Evolutionary conservation across 2,329 filamentous ascomycete genomes (phyloP).

Genomic region (Trichoderma koningii): DNA sequence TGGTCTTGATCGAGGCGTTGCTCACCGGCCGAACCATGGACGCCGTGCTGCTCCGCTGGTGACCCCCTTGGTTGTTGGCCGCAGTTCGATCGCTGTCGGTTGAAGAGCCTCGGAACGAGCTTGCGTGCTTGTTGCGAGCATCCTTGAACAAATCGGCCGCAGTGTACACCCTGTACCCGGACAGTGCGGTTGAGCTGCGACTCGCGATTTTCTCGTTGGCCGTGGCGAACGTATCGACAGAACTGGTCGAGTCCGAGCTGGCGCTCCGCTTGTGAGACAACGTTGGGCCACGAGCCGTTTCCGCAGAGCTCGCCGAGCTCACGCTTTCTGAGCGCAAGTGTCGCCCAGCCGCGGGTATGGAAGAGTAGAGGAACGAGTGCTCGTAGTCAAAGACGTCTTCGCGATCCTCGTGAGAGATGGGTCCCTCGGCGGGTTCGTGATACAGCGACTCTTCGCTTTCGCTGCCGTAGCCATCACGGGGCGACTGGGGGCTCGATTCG

Average conservation of each 20-base stretch:
- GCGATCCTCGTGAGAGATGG: constrained; percentile 83
- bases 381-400: constrained; percentile 96
- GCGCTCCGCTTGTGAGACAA: constrained; percentile 42
- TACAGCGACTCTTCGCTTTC: constrained; percentile 67
- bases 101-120: constrained; percentile 34
- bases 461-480: constrained; percentile 51
- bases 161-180: constrained; percentile 32
- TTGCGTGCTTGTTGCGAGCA: constrained; percentile 32
- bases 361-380: constrained; percentile 91
- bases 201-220: constrained; percentile 54
- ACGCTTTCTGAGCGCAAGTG: constrained; percentile 54
- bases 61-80: constrained; percentile 29
- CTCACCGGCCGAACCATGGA: constrained; percentile 47
- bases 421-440: constrained; percentile 60
- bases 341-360: constrained; percentile 67
- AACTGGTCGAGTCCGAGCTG: constrained; percentile 54
- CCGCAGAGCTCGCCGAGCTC: constrained; percentile 61
- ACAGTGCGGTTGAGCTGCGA: constrained; percentile 37
- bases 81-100: constrained; percentile 35
- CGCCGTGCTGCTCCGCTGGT: constrained; percentile 40
- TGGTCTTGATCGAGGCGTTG: constrained; percentile 40
- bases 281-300: constrained; percentile 57
- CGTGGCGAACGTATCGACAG: constrained; percentile 58
- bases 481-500: constrained; percentile 42
- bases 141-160: constrained; percentile 31